Conservation (phyloP, 768 basidiomycete species). For the Trametes cubensis region DNA sequence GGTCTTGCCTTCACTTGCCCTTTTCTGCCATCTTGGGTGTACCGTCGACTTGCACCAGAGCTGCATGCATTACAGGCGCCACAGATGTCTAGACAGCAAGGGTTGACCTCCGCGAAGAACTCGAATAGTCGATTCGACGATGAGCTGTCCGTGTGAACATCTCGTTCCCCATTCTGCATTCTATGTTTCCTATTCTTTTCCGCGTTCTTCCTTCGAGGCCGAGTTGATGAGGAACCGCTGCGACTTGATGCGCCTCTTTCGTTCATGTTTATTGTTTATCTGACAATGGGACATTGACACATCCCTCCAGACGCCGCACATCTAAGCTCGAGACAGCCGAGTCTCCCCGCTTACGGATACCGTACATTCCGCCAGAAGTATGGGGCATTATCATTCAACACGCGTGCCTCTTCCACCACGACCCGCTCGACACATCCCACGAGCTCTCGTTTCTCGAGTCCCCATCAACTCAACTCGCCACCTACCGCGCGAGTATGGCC, state of each 20-base stretch:
- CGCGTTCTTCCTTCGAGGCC: neutral
- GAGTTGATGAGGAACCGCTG: neutral
- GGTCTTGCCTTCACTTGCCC: too few relatives aligned
- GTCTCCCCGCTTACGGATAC: slow-evolving; percentile 10
- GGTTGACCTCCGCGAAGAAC: neutral
- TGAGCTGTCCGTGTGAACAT: slow-evolving; percentile 15
- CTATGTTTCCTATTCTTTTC: neutral
- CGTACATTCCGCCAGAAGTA: slow-evolving; percentile 53
- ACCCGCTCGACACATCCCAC: slow-evolving; percentile 50
- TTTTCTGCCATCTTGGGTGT: neutral
- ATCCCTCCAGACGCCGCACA: slow-evolving; percentile 10
- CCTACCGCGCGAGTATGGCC: slow-evolving; percentile 51
- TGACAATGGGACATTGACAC: neutral
- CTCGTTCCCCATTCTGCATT: neutral
- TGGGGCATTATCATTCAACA: slow-evolving; percentile 69
- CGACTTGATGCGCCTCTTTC: neutral
- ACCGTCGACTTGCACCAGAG: too few relatives aligned
- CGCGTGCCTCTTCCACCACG: slow-evolving; percentile 48
- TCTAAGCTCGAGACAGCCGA: neutral
- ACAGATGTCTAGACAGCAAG: neutral
- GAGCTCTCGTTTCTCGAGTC: slow-evolving; percentile 63
- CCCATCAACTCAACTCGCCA: slow-evolving; percentile 43
- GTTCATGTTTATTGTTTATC: neutral
- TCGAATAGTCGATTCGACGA: neutral
- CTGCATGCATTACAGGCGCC: neutral